Evolutionary conservation across 805 yeast genomes (phyloP), one percentile per base, ranked within the genome.

Genomic region (Novakomyces olei): DNA sequence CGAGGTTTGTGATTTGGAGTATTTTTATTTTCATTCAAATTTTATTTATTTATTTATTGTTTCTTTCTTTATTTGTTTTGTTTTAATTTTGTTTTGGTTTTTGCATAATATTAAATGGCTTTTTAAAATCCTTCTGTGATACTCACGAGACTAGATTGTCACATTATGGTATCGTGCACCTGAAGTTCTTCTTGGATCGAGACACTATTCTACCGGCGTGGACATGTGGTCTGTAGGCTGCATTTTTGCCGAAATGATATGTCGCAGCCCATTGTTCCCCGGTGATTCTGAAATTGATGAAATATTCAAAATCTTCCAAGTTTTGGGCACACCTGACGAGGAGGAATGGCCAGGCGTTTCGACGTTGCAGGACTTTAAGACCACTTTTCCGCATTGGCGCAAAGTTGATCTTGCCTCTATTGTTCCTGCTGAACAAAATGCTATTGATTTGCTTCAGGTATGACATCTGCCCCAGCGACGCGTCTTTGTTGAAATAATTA

Each of bases 171-270:
- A 88, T 53, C 64, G 98, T 42, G 80, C 95, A 1, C 98, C 98
- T 3, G 98, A 88, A 55, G 79, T 88, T 36, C 59, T 88, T 38
- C 65, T 88, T 41, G 98, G 98, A 9, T 94, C 95, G 3, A 78
- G 91, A 43, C 95, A 88, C 47, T 88, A 88, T 53, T 79, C 94
- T 23, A 88, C 96, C 0, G 95, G 96, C 14, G 94, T 88, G 33
- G 98, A 88, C 52, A 81, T 88, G 76, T 88, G 98, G 98, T 79
- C 94, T 7, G 77, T 85, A 39, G 98, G 98, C 10, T 83, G 95
- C 50, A 88, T 88, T 30, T 77, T 88, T 52, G 98, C 95, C 5
- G 98, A 88, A 51, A 83, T 88, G 96, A 80, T 83, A 36, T 79
- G 81, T 45, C 71, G 98, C 35, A 79, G 79, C 51, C 95, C 98